A percentile compares a stretch with the other conserved stretches of the same genome.
These are phyloP conservation scores for Aspergillus carbonarius DNA, from an alignment of 2,329 filamentous ascomycete genomes.

Conservation along the genomic window DNA sequence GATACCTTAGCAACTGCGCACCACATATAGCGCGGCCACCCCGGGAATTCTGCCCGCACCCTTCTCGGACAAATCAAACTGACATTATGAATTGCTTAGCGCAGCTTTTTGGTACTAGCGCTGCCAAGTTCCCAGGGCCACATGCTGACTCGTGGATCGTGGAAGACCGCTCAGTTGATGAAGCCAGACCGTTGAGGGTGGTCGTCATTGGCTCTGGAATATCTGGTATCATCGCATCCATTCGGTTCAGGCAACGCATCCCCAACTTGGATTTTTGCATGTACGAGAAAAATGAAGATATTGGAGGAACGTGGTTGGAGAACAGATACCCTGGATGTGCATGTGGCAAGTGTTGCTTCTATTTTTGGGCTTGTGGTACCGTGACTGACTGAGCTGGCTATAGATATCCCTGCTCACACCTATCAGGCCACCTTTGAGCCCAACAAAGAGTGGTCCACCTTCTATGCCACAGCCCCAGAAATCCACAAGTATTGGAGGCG, in stretches of 20 bases:
- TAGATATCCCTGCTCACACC: conserved; percentile 49
- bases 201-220: conserved; percentile 42
- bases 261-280: conserved; percentile 37
- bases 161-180: conserved; percentile 35
- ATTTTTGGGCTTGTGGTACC: no score
- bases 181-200: conserved; percentile 32
- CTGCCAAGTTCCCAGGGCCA: background rate
- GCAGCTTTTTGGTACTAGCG: background rate
- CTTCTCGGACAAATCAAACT: background rate
- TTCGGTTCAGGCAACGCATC: conserved; percentile 39
- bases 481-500: conserved; percentile 52
- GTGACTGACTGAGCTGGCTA: background rate
- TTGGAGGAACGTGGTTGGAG: conserved; percentile 38
- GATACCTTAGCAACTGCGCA: background rate
- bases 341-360: conserved; percentile 28
- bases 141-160: conserved; percentile 17
- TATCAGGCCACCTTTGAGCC: conserved; percentile 55
- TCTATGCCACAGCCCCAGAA: conserved; percentile 50
- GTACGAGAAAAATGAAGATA: conserved; percentile 37
- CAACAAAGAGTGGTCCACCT: conserved; percentile 48
- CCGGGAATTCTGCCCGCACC: background rate
- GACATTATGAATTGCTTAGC: background rate
- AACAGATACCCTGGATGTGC: conserved; percentile 39
- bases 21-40: background rate
- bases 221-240: conserved; percentile 40